phyloP scores from a whole-genome alignment of 2,329 filamentous ascomycete genomes.

The Diatrype stigma region DNA sequence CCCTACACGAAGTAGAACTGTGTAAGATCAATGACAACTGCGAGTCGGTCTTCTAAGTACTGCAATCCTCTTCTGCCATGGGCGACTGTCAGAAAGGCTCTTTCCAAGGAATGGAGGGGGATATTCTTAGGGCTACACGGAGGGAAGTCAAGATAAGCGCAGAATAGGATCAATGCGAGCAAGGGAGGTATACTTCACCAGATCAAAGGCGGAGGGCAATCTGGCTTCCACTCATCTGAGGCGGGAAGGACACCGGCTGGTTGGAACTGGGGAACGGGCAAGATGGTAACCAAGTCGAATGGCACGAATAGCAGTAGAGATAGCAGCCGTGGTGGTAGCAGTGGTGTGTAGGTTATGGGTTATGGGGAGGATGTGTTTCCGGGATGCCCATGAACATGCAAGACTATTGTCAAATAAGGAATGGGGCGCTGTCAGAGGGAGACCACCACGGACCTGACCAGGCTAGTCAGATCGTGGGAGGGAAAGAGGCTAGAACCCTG shows the following conservation, averaged over 20 bases:
- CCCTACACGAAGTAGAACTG: not conserved
- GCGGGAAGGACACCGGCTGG: not conserved
- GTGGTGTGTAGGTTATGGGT: constrained; percentile 2
- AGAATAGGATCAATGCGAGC: not conserved
- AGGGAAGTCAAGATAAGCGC: constrained; percentile 5
- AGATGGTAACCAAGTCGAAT: too few relatives aligned
- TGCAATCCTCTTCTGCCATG: not conserved
- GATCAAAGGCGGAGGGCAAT: not conserved
- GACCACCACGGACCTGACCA: too few relatives aligned
- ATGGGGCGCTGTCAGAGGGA: constrained; percentile 8
- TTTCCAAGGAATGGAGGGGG: not conserved
- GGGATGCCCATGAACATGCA: constrained; percentile 7
- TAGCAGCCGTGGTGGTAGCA: too few relatives aligned
- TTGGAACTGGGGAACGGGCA: not conserved
- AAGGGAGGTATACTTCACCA: not conserved
- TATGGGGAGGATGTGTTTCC: constrained; percentile 4
- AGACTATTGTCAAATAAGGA: constrained; percentile 5
- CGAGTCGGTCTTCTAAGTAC: not conserved
- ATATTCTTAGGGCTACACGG: not conserved
- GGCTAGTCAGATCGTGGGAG: constrained; percentile 6
- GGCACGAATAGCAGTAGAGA: too few relatives aligned
- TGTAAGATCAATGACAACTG: not conserved
- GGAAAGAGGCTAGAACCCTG: constrained; percentile 26
- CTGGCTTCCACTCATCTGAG: not conserved
- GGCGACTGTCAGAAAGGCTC: not conserved